These are phyloP conservation scores for Cryphonectria naterciae DNA, from an alignment of 2,329 filamentous ascomycete genomes.

Conservation along the genomic window DNA sequence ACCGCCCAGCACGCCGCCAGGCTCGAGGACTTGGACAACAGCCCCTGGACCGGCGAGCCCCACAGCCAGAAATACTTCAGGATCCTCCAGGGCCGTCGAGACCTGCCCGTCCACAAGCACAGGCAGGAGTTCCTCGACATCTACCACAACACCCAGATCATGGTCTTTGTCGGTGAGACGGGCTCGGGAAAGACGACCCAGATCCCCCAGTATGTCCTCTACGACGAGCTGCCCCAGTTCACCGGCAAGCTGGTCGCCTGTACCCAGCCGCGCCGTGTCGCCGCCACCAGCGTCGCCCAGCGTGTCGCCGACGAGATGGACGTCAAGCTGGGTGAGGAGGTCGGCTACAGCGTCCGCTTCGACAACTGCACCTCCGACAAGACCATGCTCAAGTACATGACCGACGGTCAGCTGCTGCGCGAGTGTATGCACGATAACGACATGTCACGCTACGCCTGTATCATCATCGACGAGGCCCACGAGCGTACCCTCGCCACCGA, in stretches of 20 bases:
- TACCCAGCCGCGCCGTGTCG: slow-evolving; percentile 96
- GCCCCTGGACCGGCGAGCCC: slow-evolving; percentile 80
- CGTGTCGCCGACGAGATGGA: slow-evolving; percentile 98
- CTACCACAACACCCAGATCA: slow-evolving; percentile 92
- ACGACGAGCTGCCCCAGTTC: slow-evolving; percentile 89
- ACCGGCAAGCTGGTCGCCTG: slow-evolving; percentile 91
- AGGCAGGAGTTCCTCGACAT: slow-evolving; percentile 91
- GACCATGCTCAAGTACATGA: slow-evolving; percentile 99
- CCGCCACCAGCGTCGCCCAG: slow-evolving; percentile 97
- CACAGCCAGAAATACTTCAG: slow-evolving; percentile 86
- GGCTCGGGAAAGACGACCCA: slow-evolving; percentile 99
- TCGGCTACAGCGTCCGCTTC: slow-evolving; percentile 98
- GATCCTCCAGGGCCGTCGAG: slow-evolving; percentile 81
- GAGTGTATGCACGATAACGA: slow-evolving; percentile 97
- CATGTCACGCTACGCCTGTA: slow-evolving; percentile 90
- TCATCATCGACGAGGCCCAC: slow-evolving; percentile 98
- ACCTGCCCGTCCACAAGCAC: slow-evolving; percentile 90
- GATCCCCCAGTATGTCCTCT: slow-evolving; percentile 97
- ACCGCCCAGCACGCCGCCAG: slow-evolving; percentile 74
- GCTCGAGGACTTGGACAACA: slow-evolving; percentile 79
- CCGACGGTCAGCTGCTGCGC: slow-evolving; percentile 95
- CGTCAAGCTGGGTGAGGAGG: slow-evolving; percentile 87
- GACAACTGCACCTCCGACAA: slow-evolving; percentile 89
- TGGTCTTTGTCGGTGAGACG: slow-evolving; percentile 98
- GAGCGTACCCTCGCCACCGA: slow-evolving; percentile 96